Percentiles rank a stretch among this genome's conserved stretches.
phyloP scores from a whole-genome alignment of 805 yeast genomes.

The Naumovozyma baii region DNA sequence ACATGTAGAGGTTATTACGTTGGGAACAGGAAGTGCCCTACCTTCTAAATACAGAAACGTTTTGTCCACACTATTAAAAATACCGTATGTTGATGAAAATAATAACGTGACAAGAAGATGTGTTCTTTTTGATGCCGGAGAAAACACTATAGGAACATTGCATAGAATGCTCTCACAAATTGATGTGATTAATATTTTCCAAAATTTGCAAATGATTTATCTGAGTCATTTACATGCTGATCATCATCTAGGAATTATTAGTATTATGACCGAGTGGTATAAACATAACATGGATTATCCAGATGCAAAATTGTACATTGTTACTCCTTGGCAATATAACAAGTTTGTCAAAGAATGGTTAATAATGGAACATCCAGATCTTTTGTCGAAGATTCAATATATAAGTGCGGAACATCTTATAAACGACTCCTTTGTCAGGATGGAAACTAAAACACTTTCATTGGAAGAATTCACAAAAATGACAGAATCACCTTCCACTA shows the following conservation, averaged over 20 bases:
- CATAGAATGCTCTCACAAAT: slow-evolving; percentile 48
- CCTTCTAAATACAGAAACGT: slow-evolving; percentile 85
- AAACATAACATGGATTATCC: slow-evolving; percentile 32
- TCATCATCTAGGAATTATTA: slow-evolving; percentile 80
- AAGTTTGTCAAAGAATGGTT: slow-evolving; percentile 64
- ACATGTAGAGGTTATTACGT: slow-evolving; percentile 57
- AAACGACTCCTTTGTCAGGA: slow-evolving; percentile 28
- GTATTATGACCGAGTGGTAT: slow-evolving; percentile 62
- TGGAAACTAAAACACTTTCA: slow-evolving; percentile 25
- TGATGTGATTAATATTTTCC: slow-evolving; percentile 36
- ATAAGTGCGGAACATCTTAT: slow-evolving; percentile 55
- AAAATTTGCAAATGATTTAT: slow-evolving; percentile 56
- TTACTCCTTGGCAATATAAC: slow-evolving; percentile 68
- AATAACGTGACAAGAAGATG: slow-evolving; percentile 32
- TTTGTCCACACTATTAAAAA: slow-evolving; percentile 62
- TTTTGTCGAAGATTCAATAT: slow-evolving; percentile 38
- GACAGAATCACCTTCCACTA: background rate
- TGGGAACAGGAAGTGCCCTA: slow-evolving; percentile 90
- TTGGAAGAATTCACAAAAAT: slow-evolving; percentile 15
- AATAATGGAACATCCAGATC: slow-evolving; percentile 36
- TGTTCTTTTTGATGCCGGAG: slow-evolving; percentile 86
- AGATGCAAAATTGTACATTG: slow-evolving; percentile 39
- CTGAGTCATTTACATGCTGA: slow-evolving; percentile 94
- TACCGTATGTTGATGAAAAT: slow-evolving; percentile 42
- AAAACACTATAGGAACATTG: slow-evolving; percentile 72